Percentiles rank a stretch among this genome's conserved stretches.
These are phyloP conservation scores for Trichoderma polysporum DNA, from an alignment of 2,329 filamentous ascomycete species.

Conservation along the genomic window DNA sequence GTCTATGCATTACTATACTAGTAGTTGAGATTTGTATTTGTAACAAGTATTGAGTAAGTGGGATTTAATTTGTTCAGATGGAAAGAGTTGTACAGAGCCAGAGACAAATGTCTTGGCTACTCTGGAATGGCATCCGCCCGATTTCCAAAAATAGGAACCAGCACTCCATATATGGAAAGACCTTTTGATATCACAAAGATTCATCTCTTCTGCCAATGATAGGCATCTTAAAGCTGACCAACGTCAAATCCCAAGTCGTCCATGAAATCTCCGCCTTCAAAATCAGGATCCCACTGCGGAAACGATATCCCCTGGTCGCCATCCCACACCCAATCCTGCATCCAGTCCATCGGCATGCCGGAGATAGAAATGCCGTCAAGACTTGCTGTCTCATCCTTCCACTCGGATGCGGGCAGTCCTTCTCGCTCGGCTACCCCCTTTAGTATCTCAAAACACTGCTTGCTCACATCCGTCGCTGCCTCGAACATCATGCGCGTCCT, in stretches of 20 bases:
- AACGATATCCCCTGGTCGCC: constrained; percentile 25
- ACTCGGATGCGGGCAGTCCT: constrained; percentile 23
- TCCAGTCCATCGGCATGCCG: constrained; percentile 28
- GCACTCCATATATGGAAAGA: background rate
- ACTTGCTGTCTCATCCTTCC: constrained; percentile 20
- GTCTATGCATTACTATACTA: background rate
- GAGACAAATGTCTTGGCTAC: background rate
- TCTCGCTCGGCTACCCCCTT: constrained; percentile 35
- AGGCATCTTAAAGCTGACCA: background rate
- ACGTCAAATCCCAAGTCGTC: constrained; percentile 11
- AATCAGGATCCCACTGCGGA: constrained; percentile 23
- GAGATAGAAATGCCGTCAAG: constrained; percentile 19
- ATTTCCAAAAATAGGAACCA: background rate
- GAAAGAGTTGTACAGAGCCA: background rate
- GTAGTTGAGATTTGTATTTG: background rate
- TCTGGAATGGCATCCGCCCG: background rate
- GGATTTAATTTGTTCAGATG: too few species aligned
- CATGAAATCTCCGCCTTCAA: background rate
- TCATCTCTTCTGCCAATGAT: background rate
- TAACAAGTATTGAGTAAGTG: background rate
- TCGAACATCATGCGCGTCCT: constrained; percentile 34
- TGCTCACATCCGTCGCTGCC: constrained; percentile 29
- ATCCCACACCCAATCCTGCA: constrained; percentile 32
- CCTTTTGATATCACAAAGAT: background rate
- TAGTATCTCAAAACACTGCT: constrained; percentile 35